Conservation (phyloP, 164 flowering plant genomes). For the Umbellularia californica region DNA sequence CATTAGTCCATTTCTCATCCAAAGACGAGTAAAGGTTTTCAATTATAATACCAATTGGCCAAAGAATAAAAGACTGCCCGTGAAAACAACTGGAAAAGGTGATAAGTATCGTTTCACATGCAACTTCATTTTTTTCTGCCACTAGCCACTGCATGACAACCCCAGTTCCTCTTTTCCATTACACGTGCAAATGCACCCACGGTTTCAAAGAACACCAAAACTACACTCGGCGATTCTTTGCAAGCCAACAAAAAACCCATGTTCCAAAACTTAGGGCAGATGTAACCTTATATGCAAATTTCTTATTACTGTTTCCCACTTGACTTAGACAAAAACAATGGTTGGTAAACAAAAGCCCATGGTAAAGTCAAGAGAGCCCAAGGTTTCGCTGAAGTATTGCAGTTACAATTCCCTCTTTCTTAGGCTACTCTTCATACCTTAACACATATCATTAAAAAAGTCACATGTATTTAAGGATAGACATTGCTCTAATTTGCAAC, state of each 20-base stretch:
- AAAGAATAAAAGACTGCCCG: neutral
- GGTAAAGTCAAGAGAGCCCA: neutral
- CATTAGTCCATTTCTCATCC: no score
- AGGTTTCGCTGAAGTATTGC: neutral
- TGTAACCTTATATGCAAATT: neutral
- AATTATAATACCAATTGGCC: no score
- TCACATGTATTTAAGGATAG: no score
- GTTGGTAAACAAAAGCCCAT: neutral
- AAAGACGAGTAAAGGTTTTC: no score
- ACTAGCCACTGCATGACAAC: neutral
- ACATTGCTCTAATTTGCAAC: neutral
- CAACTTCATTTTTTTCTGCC: neutral
- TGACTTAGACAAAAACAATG: neutral
- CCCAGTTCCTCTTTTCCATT: neutral
- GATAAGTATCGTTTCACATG: neutral
- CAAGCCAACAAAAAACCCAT: neutral
- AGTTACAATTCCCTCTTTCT: neutral
- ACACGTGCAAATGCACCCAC: neutral
- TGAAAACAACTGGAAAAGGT: neutral
- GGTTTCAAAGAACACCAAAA: neutral
- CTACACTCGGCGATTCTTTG: neutral
- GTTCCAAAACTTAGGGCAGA: neutral
- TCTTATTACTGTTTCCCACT: neutral
- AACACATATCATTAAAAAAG: neutral
- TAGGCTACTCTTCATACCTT: neutral